Percentiles rank a stretch among this genome's conserved stretches.
These are phyloP conservation scores for Patellifolia procumbens DNA, from an alignment of 179 eudicot genomes.

Conservation along the genomic window DNA sequence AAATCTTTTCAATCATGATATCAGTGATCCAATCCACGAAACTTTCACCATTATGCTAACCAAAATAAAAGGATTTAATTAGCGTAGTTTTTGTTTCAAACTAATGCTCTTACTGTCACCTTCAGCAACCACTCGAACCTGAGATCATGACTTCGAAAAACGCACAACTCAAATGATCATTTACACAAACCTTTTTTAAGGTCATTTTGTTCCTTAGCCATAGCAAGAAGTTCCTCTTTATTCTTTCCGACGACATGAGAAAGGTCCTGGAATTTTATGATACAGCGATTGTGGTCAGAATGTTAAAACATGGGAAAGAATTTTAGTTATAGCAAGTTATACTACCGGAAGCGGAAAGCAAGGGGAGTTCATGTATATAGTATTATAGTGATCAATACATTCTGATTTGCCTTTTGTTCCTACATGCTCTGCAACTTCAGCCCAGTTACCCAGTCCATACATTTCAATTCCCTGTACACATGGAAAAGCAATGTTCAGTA, in stretches of 20 bases:
- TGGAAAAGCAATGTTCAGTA: conserved; percentile 10
- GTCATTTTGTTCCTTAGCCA: conserved; percentile 84
- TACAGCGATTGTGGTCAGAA: conserved; percentile 11
- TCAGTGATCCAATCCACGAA: background rate
- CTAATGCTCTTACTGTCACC: background rate
- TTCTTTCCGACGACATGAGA: conserved; percentile 94
- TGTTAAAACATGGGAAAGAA: background rate
- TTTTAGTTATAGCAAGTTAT: conserved; percentile 10
- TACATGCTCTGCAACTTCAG: conserved; percentile 95
- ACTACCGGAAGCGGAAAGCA: conserved; percentile 98
- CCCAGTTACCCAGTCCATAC: conserved; percentile 91
- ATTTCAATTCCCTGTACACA: conserved; percentile 72
- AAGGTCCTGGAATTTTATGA: conserved; percentile 61
- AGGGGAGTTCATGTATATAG: conserved; percentile 78
- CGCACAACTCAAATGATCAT: background rate
- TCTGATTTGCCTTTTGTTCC: conserved; percentile 88
- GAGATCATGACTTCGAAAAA: conserved; percentile 1
- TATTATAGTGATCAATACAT: conserved; percentile 77
- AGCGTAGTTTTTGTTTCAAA: background rate
- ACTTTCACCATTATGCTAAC: background rate
- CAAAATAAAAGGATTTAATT: background rate
- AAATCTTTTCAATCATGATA: too few relatives aligned
- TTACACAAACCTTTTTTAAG: conserved; percentile 57
- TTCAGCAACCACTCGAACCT: conserved; percentile 9
- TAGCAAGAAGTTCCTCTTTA: conserved; percentile 91